These are phyloP conservation scores for Neonectria ditissima DNA, from an alignment of 2,329 filamentous ascomycete species.

Conservation along the genomic window DNA sequence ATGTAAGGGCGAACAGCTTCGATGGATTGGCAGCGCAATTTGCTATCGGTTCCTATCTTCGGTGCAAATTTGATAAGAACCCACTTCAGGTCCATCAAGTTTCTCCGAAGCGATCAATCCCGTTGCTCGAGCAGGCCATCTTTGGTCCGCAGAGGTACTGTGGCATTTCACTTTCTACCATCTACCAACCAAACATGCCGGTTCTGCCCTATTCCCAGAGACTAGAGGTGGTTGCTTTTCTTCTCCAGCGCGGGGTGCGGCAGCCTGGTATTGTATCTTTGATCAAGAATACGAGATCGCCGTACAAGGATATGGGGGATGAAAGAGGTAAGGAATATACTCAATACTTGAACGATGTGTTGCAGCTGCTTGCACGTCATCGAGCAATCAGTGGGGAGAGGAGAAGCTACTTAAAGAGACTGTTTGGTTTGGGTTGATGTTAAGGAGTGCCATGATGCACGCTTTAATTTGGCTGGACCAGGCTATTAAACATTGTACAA, in stretches of 20 bases:
- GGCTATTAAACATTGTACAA: too few species aligned
- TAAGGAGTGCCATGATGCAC: too few species aligned
- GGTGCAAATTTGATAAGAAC: background rate
- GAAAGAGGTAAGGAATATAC: background rate
- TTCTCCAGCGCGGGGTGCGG: conserved; percentile 2
- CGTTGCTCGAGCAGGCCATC: conserved; percentile 3
- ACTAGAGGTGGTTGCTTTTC: conserved; percentile 2
- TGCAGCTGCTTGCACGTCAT: background rate
- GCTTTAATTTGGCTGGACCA: too few species aligned
- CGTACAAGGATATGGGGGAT: too few species aligned
- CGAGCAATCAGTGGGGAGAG: background rate
- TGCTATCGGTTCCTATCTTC: background rate
- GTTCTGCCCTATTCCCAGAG: background rate
- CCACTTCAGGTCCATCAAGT: background rate
- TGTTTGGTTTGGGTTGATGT: conserved; percentile 1
- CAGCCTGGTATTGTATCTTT: conserved; percentile 1
- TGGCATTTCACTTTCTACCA: background rate
- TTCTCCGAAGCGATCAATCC: background rate
- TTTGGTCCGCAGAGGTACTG: background rate
- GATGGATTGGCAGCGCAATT: conserved; percentile 4
- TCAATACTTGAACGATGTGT: conserved; percentile 1
- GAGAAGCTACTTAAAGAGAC: background rate
- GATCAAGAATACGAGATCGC: background rate
- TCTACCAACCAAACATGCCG: background rate
- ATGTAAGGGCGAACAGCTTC: background rate